Base-by-base conservation (phyloP, 2,329 filamentous ascomycete species). In the Beauveria varroae region DNA sequence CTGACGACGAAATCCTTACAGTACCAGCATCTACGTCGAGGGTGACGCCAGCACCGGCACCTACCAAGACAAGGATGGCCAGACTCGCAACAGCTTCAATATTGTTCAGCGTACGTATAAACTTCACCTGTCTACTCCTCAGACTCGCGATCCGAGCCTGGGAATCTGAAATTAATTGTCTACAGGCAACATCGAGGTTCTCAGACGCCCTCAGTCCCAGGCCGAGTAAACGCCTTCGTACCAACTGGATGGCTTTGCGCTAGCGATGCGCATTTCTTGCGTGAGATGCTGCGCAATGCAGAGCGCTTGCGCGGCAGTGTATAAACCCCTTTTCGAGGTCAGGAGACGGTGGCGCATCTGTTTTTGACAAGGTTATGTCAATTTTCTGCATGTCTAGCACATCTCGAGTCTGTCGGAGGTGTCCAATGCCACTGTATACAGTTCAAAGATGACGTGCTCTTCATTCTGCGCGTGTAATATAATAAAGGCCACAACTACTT, bases 11-110 rank as follows among this genome's bases (percentile, higher is more conserved):
- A n/a, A 20, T 6, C 51, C 37, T 5, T 63, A 30, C 68, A 96
- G 93, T 63, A 83, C 91, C 16, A 79, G 91, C 56, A 81, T 99
- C 64, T 91, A 85, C 70, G 79, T 98, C 55, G 93, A 98, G 74
- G 93, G 89, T 50, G 91, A 97, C 64, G 89, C 88, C 64, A 78
- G 77, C 66, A 86, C 93, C 77, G 81, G 77, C 67, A 78, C 74
- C 50, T 93, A 85, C 72, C 83, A 88, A 67, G 86, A 89, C 67
- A 72, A 78, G 62, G 89, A 95, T 52, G 90, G 90, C 72, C 87
- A 87, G 75, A 83, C 78, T 68, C 81, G 80, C 67, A 83, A 75
- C 60, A 71, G 77, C 55, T 73, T 97, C 70, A 93, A 79, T 75
- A 80, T 98, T 68, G 75, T 88, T 56, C 91, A 96, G 78, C 87